Base-by-base conservation (phyloP, 1,139 yeast genomes). In the Zygoascus hellenicus region DNA sequence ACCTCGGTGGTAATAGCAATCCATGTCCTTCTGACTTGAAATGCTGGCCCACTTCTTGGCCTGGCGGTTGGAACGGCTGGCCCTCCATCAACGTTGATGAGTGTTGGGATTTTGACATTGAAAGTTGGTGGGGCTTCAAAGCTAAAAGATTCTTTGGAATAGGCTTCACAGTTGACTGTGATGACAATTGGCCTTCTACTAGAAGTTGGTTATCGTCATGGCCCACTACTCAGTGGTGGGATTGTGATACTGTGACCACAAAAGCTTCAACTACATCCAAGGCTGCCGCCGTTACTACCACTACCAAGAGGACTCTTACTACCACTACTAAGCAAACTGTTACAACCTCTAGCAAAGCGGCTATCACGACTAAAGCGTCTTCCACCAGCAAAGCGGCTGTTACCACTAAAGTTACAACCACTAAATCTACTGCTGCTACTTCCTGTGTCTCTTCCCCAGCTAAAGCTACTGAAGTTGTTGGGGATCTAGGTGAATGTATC, bases 321-420 rank as follows among this genome's bases (percentile, higher is more conserved):
- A 43, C 22, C 35, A 32, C 52, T 43, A 38, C 42, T 38, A 49
- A 54, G 19, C n/a, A n/a, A n/a, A n/a, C n/a, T n/a, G 31, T 34
- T 30, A 29, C 34, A 5, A 10, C 22, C 19, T 14, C 41, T 17
- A 11, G 17, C 9, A 13, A 32, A n/a, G 32, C 36, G n/a, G 30
- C 45, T 34, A 38, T 43, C 36, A 26, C 40, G 22, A 16, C 42
- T 22, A 38, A 26, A 15, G 39, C 43, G 9, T 28, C 31, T 28
- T 9, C 31, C 28, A 16, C 6, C 26, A 13, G 5, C 9, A 16
- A 10, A 5, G 39, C 22, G 6, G 11, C 22, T 5, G 5, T 9
- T 31, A 31, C 33, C 14, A 31, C 33, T 4, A 31, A 19, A 13
- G 11, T n/a, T 13, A 34, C 17, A 6, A 35, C 26, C 28, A 16